Evolutionary conservation across 2,329 filamentous ascomycete genomes (phyloP), one percentile per base, ranked within the genome.

Genomic region (Ophiostoma sp.): DNA sequence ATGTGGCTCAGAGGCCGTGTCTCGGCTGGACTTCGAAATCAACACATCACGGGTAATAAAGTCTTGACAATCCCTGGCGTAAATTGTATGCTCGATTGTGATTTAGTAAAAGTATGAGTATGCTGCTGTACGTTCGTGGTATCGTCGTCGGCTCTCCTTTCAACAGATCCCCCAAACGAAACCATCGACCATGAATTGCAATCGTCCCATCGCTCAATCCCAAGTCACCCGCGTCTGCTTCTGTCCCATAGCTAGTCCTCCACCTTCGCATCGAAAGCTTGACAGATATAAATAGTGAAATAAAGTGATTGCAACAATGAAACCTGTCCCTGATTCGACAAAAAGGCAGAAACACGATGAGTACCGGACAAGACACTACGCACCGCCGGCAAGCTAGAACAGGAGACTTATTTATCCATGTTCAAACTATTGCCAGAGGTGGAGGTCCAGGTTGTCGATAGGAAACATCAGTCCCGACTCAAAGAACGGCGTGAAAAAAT

Each of bases 61-160:
- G n/a, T 27, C 8, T 55, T 16, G 18, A 5, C 1, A 18, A 55
- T 7, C 27, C 11, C 49, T 55, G n/a, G 49, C 18, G 12, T 16
- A 14, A 12, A 45, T 41, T 63, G 52, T 64, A 47, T 64, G 63
- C 63, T 64, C 60, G 58, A 63, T 64, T 64, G 42, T 64, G 63
- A 45, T 64, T 64, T 44, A 60, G 14, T 38, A 64, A 65, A 60
- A 40, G 45, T 65, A 65, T 40, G 36, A 66, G 64, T 55, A 66
- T 69, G 14, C 40, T 58, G 36, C 47, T 64, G 49, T 62, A 63
- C 62, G 63, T 65, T 69, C 65, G 66, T 69, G 67, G 69, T 69
- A 70, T 68, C 64, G 66, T 68, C 47, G 60, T 66, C 44, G 67
- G 63, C 69, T 62, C 27, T 68, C 64, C 63, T 52, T 60, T 64